Percentiles rank a stretch among this genome's conserved stretches.
Conservation (phyloP, 2,329 filamentous ascomycete species). For the Davidsoniella virescens region DNA sequence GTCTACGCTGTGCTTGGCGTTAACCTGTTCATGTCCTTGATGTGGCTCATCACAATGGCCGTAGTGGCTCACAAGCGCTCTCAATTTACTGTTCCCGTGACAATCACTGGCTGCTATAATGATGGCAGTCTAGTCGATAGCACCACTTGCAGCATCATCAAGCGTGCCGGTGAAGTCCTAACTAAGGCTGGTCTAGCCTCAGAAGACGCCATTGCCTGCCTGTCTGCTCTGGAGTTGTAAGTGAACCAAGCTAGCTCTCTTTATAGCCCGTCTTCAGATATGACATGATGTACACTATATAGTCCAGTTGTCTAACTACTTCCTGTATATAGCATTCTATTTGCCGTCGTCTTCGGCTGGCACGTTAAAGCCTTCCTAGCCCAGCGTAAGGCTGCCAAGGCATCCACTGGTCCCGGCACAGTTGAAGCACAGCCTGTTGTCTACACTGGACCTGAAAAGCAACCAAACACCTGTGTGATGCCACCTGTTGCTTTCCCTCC, state of each 20-base stretch:
- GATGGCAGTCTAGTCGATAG: conserved; percentile 26
- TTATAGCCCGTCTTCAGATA: not conserved
- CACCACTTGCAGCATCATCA: conserved; percentile 21
- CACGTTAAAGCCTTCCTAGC: conserved; percentile 21
- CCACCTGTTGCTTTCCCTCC: not conserved
- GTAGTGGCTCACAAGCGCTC: conserved; percentile 25
- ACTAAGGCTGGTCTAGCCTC: conserved; percentile 21
- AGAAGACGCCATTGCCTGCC: conserved; percentile 26
- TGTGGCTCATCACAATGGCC: conserved; percentile 30
- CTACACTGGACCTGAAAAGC: not conserved
- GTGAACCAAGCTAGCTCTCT: conserved; percentile 10
- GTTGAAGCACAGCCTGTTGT: conserved; percentile 14
- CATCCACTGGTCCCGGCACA: conserved; percentile 7
- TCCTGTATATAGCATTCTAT: conserved; percentile 22
- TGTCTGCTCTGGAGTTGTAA: conserved; percentile 29
- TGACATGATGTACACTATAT: not conserved
- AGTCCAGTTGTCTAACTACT: not conserved
- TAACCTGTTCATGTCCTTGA: conserved; percentile 27
- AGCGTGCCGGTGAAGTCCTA: conserved; percentile 21
- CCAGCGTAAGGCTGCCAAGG: conserved; percentile 22
- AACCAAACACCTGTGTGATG: not conserved
- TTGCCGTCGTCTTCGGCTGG: conserved; percentile 23
- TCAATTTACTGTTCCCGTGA: conserved; percentile 20
- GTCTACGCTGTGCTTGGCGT: conserved; percentile 28
- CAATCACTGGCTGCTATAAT: conserved; percentile 20